phyloP scores from a whole-genome alignment of 768 basidiomycete species.

The Termitomyces sp. region DNA sequence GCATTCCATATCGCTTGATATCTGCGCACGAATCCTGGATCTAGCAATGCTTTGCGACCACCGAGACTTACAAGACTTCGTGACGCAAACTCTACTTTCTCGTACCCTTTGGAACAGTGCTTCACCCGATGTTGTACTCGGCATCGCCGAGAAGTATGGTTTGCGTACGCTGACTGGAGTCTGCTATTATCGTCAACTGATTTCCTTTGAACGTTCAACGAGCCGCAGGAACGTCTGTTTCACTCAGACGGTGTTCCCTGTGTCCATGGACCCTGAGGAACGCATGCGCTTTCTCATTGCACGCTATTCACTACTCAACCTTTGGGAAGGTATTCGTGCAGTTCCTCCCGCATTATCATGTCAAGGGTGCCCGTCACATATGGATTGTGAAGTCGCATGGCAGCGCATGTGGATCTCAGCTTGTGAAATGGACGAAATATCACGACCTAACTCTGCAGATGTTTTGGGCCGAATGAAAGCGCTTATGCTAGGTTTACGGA shows the following conservation, averaged over 20 bases:
- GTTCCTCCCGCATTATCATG: constrained; percentile 38
- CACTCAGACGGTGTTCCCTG: constrained; percentile 24
- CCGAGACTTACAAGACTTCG: constrained; percentile 37
- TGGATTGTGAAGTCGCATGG: constrained; percentile 46
- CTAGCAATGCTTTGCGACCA: constrained; percentile 48
- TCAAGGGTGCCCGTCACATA: constrained; percentile 42
- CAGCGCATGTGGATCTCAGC: constrained; percentile 46
- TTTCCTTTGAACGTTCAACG: constrained; percentile 27
- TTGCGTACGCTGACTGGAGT: constrained; percentile 40
- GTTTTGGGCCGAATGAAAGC: constrained; percentile 52
- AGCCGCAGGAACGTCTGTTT: constrained; percentile 19
- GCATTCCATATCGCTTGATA: constrained; percentile 22
- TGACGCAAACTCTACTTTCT: constrained; percentile 44
- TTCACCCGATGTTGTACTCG: constrained; percentile 41
- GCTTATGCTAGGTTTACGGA: constrained; percentile 34
- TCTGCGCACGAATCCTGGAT: constrained; percentile 42
- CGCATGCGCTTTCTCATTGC: constrained; percentile 53
- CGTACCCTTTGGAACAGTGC: constrained; percentile 50
- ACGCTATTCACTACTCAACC: constrained; percentile 44
- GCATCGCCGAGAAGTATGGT: constrained; percentile 36
- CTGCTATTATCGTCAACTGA: constrained; percentile 45
- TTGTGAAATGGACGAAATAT: constrained; percentile 39
- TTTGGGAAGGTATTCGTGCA: constrained; percentile 49
- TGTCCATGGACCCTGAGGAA: constrained; percentile 24
- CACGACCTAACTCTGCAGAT: constrained; percentile 42